These are phyloP conservation scores for Fusarium mundagurra DNA, from an alignment of 2,329 filamentous ascomycete genomes.

Conservation along the genomic window DNA sequence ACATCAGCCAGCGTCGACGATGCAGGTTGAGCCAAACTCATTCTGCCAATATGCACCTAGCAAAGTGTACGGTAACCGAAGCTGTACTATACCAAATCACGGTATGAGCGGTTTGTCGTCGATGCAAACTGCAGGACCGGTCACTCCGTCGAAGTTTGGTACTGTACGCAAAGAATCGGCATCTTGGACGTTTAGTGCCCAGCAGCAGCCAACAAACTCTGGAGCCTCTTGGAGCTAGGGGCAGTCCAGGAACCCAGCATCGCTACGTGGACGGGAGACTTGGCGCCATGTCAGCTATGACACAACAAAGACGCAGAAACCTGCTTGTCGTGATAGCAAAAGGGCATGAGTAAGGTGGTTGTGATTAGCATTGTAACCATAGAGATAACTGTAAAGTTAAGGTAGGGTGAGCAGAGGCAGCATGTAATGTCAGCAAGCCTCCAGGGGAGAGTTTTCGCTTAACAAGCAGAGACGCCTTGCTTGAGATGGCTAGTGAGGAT, in stretches of 20 bases:
- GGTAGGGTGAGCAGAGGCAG: constrained; percentile 9
- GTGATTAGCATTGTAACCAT: constrained; percentile 25
- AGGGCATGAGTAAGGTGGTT: constrained; percentile 7
- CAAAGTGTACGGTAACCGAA: constrained; percentile 25
- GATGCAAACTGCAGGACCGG: constrained; percentile 23
- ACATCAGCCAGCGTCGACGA: constrained; percentile 11
- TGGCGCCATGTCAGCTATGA: constrained; percentile 31
- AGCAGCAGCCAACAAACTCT: constrained; percentile 23
- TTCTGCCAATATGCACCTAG: constrained; percentile 18
- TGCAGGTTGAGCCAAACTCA: background rate
- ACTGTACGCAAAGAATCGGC: constrained; percentile 14
- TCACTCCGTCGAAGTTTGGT: constrained; percentile 19
- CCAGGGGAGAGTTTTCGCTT: constrained; percentile 24
- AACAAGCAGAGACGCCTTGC: constrained; percentile 29
- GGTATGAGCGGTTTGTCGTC: constrained; percentile 31
- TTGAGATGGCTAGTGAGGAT: constrained; percentile 36
- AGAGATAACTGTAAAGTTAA: constrained; percentile 21
- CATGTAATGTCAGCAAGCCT: constrained; percentile 20
- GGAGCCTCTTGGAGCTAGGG: constrained; percentile 16
- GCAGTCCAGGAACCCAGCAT: constrained; percentile 24
- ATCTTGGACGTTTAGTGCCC: constrained; percentile 16
- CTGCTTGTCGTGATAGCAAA: constrained; percentile 28
- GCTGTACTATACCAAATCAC: constrained; percentile 20
- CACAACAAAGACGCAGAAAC: constrained; percentile 32
- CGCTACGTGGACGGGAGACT: constrained; percentile 30